phyloP scores from a whole-genome alignment of 768 basidiomycete species.

The Hypsizygus marmoreus region DNA sequence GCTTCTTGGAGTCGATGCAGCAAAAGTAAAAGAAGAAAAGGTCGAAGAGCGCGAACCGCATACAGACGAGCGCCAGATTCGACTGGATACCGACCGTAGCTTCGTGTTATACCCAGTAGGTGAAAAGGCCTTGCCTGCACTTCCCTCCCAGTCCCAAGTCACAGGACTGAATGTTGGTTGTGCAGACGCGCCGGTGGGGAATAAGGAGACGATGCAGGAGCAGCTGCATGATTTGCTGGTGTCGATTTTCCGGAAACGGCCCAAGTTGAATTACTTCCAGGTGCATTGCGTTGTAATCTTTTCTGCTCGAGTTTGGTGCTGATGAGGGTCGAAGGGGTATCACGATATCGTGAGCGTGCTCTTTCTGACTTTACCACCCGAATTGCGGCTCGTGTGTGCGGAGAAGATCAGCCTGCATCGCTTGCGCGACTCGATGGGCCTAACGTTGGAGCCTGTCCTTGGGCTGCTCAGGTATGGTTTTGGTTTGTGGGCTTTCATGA shows the following conservation, averaged over 20 bases:
- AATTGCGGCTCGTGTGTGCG: constrained; percentile 54
- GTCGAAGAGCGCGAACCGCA: constrained; percentile 37
- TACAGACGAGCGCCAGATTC: constrained; percentile 83
- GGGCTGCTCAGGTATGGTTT: constrained; percentile 66
- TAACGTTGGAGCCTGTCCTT: constrained; percentile 80
- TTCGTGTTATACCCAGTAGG: constrained; percentile 94
- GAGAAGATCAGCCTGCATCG: constrained; percentile 80
- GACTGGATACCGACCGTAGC: constrained; percentile 87
- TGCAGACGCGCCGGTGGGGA: constrained; percentile 22
- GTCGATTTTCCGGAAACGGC: constrained; percentile 70
- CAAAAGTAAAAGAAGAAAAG: constrained; percentile 4
- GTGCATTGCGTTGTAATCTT: constrained; percentile 31
- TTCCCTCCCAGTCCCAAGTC: neutral
- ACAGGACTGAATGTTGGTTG: constrained; percentile 3
- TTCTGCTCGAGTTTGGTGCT: neutral
- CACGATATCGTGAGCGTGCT: constrained; percentile 91
- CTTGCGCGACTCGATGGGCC: constrained; percentile 87
- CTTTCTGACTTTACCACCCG: constrained; percentile 68
- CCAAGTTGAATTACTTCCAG: constrained; percentile 83
- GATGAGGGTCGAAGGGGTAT: constrained; percentile 60
- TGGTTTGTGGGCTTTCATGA: neutral
- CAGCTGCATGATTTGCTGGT: constrained; percentile 75
- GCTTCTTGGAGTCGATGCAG: constrained; percentile 16
- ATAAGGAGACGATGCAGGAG: constrained; percentile 60
- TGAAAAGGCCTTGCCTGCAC: constrained; percentile 35